phyloP scores from a whole-genome alignment of 768 basidiomycete genomes.

The Rhizopogon roseolus region DNA sequence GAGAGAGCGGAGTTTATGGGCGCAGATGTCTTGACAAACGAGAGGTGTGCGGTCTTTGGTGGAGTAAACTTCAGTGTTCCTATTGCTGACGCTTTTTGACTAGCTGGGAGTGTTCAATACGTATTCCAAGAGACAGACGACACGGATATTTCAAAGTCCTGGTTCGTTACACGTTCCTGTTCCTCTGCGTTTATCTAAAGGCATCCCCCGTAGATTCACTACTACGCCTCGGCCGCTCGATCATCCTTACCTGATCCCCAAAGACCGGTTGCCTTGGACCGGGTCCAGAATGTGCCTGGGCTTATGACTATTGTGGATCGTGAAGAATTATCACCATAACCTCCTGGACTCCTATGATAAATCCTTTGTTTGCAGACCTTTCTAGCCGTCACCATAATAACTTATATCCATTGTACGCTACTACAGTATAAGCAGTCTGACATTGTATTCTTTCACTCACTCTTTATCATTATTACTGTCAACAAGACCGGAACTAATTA shows the following conservation, averaged over 20 bases:
- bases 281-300: conserved; percentile 59
- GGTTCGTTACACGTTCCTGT: conserved; percentile 31
- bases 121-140: conserved; percentile 42
- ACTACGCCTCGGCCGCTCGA: conserved; percentile 55
- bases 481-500: not conserved
- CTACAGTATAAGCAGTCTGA: not conserved
- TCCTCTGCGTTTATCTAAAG: not conserved
- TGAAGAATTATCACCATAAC: conserved; percentile 19
- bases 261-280: conserved; percentile 57
- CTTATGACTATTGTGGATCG: conserved; percentile 68
- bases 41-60: conserved; percentile 46
- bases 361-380: not conserved
- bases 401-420: conserved; percentile 1
- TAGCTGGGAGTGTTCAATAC: conserved; percentile 66
- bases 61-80: not conserved
- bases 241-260: conserved; percentile 50
- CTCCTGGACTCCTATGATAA: conserved; percentile 6
- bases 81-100: not conserved
- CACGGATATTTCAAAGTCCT: conserved; percentile 56
- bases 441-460: not conserved
- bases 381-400: not conserved
- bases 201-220: conserved; percentile 46
- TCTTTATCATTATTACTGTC: too few relatives aligned
- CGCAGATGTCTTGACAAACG: conserved; percentile 61
- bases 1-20: conserved; percentile 45